Percentiles rank a stretch among this genome's conserved stretches.
Evolutionary conservation across 352 stramenopile species (phyloP).

Genomic region (Globisporangium megalacanthum): DNA sequence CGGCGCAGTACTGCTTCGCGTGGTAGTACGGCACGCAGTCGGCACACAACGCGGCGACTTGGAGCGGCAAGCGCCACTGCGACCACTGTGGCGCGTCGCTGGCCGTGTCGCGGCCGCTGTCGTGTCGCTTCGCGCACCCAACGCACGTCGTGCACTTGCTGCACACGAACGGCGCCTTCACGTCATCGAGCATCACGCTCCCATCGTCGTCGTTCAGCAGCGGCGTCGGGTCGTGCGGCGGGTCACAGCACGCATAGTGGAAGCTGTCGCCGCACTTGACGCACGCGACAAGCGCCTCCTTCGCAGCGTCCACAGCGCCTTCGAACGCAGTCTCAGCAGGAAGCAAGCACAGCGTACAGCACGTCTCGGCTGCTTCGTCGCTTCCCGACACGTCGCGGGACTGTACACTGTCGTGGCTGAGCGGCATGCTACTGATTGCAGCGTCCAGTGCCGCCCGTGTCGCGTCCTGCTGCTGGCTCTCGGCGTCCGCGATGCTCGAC

Average conservation of each 20-base stretch:
- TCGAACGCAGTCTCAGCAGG: conserved; percentile 3
- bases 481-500: conserved; percentile 1
- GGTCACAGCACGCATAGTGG: conserved; percentile 74
- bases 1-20: conserved; percentile 62
- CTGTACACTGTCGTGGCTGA: background rate
- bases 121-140: conserved; percentile 31
- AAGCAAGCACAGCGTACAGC: conserved; percentile 21
- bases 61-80: conserved; percentile 64
- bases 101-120: background rate
- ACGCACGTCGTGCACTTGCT: conserved; percentile 54
- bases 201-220: conserved; percentile 53
- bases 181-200: conserved; percentile 47
- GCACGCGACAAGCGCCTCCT: conserved; percentile 50
- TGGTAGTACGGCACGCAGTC: conserved; percentile 62
- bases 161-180: conserved; percentile 70
- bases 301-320: background rate
- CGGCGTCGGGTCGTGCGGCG: conserved; percentile 52
- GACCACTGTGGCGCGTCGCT: conserved; percentile 32
- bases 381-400: background rate
- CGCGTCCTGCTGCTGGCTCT: conserved; percentile 6
- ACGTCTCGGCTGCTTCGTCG: background rate
- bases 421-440: conserved; percentile 4
- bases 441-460: conserved; percentile 10
- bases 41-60: conserved; percentile 55
- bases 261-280: conserved; percentile 44